Evolutionary conservation across 352 stramenopile species (phyloP), one percentile per base, ranked within the genome.

Genomic region (Pythium biforme): DNA sequence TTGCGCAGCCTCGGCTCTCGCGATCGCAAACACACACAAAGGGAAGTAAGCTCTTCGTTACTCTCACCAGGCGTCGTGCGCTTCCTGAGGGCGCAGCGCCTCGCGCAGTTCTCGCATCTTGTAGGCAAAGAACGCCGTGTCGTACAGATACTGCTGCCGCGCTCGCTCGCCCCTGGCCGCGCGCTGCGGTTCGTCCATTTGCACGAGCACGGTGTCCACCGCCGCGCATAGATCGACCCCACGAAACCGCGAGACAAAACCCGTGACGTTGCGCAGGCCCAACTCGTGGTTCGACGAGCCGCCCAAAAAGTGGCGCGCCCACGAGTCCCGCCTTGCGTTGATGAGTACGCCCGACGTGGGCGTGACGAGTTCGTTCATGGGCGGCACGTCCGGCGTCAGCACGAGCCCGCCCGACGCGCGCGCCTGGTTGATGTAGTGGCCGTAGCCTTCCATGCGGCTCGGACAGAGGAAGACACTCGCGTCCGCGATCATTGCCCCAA

Each of bases 391-490:
- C 0, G 79, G 81, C 3, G 77, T 73, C n/a, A 89, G 29, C 22
- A 89, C 77, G 11, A 87, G 55, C 0, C 59, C 77, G 10, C 74
- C 67, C 14, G 68, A 71, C 12, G 77, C 74, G 8, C 77, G 74
- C n/a, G 77, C 80, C 31, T 89, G 80, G 66, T 89, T 89, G 55
- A 87, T 87, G 61, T 89, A 89, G 67, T 87, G 80, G 11, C 80
- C 81, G 45, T 83, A 90, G 10, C 81, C 79, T 62, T 90, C 81
- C 52, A 77, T 68, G 22, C 67, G 22, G 51, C 81, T 90, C 25
- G 81, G 70, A 45, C 81, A 90, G 63, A 90, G 62, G 49, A 89
- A 83, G 50, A 78, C 82, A n/a, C 75, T 58, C 2, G 73, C 56
- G 31, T 88, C 69, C 2, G 74, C 75, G 55, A 90, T 68, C 62